Conservation (phyloP, 257 asterid genomes). For the Solanum rostratum region DNA sequence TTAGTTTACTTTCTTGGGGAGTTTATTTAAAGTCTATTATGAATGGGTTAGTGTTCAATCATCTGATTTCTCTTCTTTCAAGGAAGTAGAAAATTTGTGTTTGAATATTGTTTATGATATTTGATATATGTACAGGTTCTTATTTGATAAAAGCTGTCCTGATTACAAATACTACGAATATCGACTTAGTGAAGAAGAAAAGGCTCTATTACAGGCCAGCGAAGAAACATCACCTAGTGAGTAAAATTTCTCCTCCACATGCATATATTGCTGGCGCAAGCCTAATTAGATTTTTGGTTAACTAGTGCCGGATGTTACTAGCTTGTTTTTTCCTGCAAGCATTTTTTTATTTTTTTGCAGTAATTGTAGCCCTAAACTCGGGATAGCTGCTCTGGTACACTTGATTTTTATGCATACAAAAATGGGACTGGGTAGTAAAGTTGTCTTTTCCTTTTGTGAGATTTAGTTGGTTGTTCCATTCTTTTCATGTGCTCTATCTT, state of each 20-base stretch:
- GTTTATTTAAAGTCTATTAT: not conserved
- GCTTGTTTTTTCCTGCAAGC: not conserved
- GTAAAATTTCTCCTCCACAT: slow-evolving; percentile 12
- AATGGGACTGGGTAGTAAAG: not conserved
- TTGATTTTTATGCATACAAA: not conserved
- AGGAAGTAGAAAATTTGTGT: not conserved
- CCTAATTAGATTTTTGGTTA: not conserved
- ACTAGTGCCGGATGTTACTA: not conserved
- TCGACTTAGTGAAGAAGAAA: slow-evolving; percentile 63
- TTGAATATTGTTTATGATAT: not conserved
- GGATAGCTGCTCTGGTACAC: not conserved
- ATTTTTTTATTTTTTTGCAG: not conserved
- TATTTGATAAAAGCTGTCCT: slow-evolving; percentile 63
- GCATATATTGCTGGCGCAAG: not conserved
- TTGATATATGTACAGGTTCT: slow-evolving; percentile 37
- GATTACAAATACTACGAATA: slow-evolving; percentile 83
- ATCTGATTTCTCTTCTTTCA: not conserved
- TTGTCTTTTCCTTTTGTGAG: not conserved
- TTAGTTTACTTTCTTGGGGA: not conserved
- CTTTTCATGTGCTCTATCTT: not conserved
- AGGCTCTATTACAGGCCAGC: slow-evolving; percentile 41
- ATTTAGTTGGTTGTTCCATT: not conserved
- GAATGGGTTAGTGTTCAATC: not conserved
- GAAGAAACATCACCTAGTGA: slow-evolving; percentile 34
- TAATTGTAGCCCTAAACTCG: not conserved